Conservation (phyloP, 2,329 filamentous ascomycete species). For the Aureobasidium musti region DNA sequence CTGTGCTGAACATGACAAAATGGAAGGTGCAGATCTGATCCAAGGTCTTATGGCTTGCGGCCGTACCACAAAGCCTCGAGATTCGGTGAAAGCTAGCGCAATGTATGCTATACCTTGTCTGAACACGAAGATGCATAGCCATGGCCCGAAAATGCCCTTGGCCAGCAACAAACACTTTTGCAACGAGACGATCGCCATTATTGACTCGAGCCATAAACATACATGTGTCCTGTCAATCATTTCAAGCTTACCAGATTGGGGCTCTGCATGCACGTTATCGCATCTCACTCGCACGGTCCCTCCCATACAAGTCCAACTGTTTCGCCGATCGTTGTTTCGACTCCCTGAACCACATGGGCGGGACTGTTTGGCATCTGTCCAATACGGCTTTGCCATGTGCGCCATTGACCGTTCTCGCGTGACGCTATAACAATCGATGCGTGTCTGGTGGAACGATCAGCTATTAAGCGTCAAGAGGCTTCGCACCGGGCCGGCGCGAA, state of each 20-base stretch:
- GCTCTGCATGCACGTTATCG: not conserved
- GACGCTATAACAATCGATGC: not conserved
- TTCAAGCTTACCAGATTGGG: not conserved
- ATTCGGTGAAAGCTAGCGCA: not conserved
- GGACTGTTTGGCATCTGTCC: not conserved
- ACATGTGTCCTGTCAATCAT: not conserved
- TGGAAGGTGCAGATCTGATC: too few relatives aligned
- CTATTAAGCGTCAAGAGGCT: not conserved
- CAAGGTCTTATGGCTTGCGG: not conserved
- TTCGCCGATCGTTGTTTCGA: not conserved
- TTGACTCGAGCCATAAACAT: not conserved
- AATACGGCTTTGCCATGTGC: not conserved
- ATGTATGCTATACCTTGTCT: too few relatives aligned
- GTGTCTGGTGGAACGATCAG: not conserved
- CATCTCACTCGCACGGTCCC: not conserved
- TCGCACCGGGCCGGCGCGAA: constrained; percentile 16
- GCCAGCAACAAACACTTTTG: too few relatives aligned
- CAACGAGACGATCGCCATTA: not conserved
- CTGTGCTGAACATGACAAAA: not conserved
- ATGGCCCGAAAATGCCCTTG: too few relatives aligned
- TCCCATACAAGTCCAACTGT: too few relatives aligned
- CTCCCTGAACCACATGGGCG: not conserved
- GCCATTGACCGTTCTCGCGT: not conserved
- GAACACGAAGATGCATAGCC: too few relatives aligned
- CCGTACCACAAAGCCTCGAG: not conserved